Evolutionary conservation across 2,329 filamentous ascomycete species (phyloP).

Genomic region (Aspergillus transmontanensis): DNA sequence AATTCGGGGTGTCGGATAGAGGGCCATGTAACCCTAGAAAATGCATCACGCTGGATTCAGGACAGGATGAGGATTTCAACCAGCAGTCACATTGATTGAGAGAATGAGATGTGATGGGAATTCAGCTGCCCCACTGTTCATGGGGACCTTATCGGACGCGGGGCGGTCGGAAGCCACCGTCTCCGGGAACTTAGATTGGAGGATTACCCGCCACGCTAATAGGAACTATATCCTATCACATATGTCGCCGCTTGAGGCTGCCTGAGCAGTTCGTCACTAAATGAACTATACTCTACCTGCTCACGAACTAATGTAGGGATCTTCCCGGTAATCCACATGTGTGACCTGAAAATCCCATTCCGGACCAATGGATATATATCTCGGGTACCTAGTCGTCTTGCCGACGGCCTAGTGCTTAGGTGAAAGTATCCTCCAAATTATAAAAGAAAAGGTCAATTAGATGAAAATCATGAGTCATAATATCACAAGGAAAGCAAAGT

Average conservation of each 20-base stretch:
- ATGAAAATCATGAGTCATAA: not conserved
- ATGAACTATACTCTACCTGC: not conserved
- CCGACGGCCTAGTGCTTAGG: no score
- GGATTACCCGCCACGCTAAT: not conserved
- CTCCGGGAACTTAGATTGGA: not conserved
- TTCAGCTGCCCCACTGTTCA: slow-evolving; percentile 9
- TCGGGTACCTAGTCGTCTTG: no score
- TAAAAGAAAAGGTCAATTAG: not conserved
- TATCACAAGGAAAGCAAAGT: not conserved
- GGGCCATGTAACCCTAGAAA: not conserved
- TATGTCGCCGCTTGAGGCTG: not conserved
- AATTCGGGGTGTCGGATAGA: not conserved
- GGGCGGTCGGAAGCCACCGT: slow-evolving; percentile 4
- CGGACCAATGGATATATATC: not conserved
- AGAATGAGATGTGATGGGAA: not conserved
- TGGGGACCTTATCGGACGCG: slow-evolving; percentile 6
- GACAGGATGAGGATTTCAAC: not conserved
- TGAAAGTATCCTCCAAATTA: no score
- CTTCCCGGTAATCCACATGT: not conserved
- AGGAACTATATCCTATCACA: not conserved
- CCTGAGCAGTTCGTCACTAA: not conserved
- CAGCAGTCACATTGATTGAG: not conserved
- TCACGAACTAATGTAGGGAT: not conserved
- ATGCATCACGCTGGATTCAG: not conserved
- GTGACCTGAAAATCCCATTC: not conserved